A percentile compares a stretch with the other conserved stretches of the same genome.
phyloP scores from a whole-genome alignment of 495 filamentous ascomycete genomes.

The Penicillium riverlandense region DNA sequence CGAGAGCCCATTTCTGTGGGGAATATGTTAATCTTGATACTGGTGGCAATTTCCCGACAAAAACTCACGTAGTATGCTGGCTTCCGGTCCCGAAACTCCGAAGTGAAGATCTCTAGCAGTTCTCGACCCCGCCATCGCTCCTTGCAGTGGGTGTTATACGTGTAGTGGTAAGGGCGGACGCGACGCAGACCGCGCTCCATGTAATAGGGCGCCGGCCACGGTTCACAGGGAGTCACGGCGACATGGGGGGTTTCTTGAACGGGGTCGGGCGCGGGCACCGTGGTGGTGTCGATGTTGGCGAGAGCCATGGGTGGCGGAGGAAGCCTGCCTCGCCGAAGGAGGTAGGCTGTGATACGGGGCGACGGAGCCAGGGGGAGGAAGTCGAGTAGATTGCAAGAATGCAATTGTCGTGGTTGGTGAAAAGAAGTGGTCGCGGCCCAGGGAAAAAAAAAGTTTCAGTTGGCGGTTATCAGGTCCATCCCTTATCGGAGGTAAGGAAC shows the following conservation, averaged over 20 bases:
- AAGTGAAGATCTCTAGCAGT: slow-evolving; percentile 71
- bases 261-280: slow-evolving; percentile 24
- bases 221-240: slow-evolving; percentile 54
- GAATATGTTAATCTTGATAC: slow-evolving; percentile 2
- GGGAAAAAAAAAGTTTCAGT: too few species aligned
- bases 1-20: slow-evolving; percentile 66
- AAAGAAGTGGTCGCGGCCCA: too few species aligned
- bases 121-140: slow-evolving; percentile 74
- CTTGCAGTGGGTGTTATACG: slow-evolving; percentile 91
- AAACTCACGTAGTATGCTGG: slow-evolving; percentile 72
- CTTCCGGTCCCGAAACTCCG: slow-evolving; percentile 73
- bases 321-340: slow-evolving; percentile 47
- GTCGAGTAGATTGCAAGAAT: background rate
- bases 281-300: slow-evolving; percentile 33
- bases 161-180: slow-evolving; percentile 84
- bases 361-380: slow-evolving; percentile 50
- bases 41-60: background rate
- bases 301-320: slow-evolving; percentile 49
- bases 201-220: slow-evolving; percentile 65
- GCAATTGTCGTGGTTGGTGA: too few species aligned
- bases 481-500: too few species aligned
- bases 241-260: slow-evolving; percentile 44
- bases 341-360: slow-evolving; percentile 48
- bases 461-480: too few species aligned
- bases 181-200: slow-evolving; percentile 73